A percentile compares a stretch with the other conserved stretches of the same genome.
Conservation (phyloP, 768 basidiomycete genomes). For the Stropharia rugosoannulata region DNA sequence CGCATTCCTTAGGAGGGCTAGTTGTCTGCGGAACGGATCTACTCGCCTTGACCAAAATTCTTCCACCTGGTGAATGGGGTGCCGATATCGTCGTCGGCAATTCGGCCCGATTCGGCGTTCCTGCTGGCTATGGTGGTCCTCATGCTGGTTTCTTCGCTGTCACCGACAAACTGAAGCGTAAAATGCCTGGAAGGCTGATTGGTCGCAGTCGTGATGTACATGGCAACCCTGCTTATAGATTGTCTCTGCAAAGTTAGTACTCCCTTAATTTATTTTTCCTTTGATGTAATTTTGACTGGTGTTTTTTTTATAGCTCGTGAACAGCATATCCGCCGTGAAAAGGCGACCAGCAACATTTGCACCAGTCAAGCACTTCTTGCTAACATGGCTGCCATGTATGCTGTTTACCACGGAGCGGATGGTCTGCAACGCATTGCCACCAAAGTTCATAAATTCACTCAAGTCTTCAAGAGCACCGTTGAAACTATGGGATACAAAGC, state of each 20-base stretch:
- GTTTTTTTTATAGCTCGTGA: conserved; percentile 68
- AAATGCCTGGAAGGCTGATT: conserved; percentile 98
- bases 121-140: conserved; percentile 95
- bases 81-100: conserved; percentile 96
- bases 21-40: conserved; percentile 90
- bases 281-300: background rate
- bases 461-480: conserved; percentile 66
- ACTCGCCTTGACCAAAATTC: conserved; percentile 87
- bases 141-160: conserved; percentile 98
- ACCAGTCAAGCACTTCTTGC: conserved; percentile 97
- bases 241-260: conserved; percentile 89
- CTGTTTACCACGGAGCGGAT: conserved; percentile 91
- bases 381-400: conserved; percentile 99
- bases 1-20: conserved; percentile 77
- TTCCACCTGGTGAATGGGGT: conserved; percentile 98
- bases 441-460: conserved; percentile 88
- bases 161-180: conserved; percentile 88
- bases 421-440: conserved; percentile 83
- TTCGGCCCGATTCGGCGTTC: conserved; percentile 95
- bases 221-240: conserved; percentile 86
- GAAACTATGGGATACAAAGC: conserved; percentile 74
- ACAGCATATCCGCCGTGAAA: conserved; percentile 96
- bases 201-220: conserved; percentile 84
- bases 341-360: conserved; percentile 98
- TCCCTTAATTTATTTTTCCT: background rate